Base-by-base conservation (phyloP, 352 stramenopile genomes). In the Phytophthora pini region DNA sequence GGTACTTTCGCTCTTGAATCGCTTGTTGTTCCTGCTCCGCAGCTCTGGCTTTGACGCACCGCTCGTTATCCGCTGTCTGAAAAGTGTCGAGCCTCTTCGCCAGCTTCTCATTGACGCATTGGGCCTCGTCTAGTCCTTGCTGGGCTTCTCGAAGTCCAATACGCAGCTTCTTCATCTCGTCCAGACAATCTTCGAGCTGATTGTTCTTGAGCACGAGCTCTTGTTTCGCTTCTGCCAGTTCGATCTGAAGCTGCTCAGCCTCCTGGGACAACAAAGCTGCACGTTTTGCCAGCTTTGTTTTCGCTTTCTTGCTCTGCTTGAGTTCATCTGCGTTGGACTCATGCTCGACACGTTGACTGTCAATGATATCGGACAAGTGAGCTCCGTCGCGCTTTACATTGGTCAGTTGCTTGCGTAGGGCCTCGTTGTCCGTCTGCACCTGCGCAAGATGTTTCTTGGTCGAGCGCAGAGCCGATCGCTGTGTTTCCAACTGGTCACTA, bases 311-410 rank as follows among this genome's bases (percentile, higher is more conserved):
- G 27, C 34, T 54, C 3, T 48, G 61, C 10, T 39, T 49, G 2
- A 76, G 43, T 8, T 78, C 68, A 17, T 74, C 76, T 27, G 44
- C 20, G 39, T 65, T 51, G 1, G 73, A 61, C 12, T 76, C 61
- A 1, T 69, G 44, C n/a, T 71, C 65, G 0, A 57, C 39, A 7
- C 70, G 65, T 50, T 88, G 80, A 5, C 64, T 75, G 36, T 88
- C 72, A 10, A 88, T 60, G 13, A 89, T 73, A 17, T 60, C 46
- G 1, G 69, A 48, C 9, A 91, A 61, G 39, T 87, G 76, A 44
- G 70, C 50, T 22, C 61, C 70, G 46, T 91, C 78, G 13, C 62
- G 64, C 59, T 77, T 74, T 0, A 80, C 56, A 29, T 61, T 58
- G 13, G 40, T 32, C 0, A 89, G 27, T 53, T 87, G 78, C 47